phyloP scores from a whole-genome alignment of 805 yeast genomes.

The Isabelozyma rhagii region DNA sequence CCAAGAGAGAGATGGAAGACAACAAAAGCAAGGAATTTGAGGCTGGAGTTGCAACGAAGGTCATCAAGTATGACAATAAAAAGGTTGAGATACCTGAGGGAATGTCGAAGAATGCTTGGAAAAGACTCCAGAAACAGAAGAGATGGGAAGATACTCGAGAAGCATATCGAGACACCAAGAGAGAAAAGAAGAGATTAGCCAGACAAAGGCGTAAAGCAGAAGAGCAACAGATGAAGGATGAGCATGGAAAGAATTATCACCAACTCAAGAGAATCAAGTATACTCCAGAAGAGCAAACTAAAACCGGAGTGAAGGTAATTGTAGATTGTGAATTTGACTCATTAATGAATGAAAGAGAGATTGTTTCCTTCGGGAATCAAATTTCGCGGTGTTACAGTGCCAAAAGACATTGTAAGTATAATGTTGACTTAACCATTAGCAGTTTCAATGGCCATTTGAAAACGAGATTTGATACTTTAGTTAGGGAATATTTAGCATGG shows the following conservation, averaged over 20 bases:
- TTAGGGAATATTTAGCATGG: slow-evolving; percentile 67
- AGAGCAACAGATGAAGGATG: slow-evolving; percentile 16
- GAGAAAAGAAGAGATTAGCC: slow-evolving; percentile 50
- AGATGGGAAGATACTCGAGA: slow-evolving; percentile 65
- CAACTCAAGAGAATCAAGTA: slow-evolving; percentile 21
- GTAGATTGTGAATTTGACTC: slow-evolving; percentile 92
- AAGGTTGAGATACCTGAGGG: slow-evolving; percentile 62
- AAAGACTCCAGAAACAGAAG: slow-evolving; percentile 57
- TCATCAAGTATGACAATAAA: neutral
- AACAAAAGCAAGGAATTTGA: neutral
- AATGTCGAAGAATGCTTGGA: slow-evolving; percentile 84
- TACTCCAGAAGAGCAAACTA: slow-evolving; percentile 43
- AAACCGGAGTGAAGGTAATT: slow-evolving; percentile 54
- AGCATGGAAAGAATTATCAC: slow-evolving; percentile 30
- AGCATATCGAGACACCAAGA: slow-evolving; percentile 51
- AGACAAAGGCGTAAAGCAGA: slow-evolving; percentile 14
- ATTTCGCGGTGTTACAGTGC: slow-evolving; percentile 79
- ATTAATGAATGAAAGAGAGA: slow-evolving; percentile 72
- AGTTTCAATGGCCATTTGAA: slow-evolving; percentile 65
- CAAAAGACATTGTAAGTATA: slow-evolving; percentile 57
- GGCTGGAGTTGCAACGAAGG: neutral
- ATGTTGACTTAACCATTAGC: slow-evolving; percentile 57
- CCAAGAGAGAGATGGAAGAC: neutral
- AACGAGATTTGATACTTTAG: slow-evolving; percentile 62
- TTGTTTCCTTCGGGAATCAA: slow-evolving; percentile 72